Evolutionary conservation across 2,329 filamentous ascomycete genomes (phyloP).

Genomic region (Davidsoniella virescens): DNA sequence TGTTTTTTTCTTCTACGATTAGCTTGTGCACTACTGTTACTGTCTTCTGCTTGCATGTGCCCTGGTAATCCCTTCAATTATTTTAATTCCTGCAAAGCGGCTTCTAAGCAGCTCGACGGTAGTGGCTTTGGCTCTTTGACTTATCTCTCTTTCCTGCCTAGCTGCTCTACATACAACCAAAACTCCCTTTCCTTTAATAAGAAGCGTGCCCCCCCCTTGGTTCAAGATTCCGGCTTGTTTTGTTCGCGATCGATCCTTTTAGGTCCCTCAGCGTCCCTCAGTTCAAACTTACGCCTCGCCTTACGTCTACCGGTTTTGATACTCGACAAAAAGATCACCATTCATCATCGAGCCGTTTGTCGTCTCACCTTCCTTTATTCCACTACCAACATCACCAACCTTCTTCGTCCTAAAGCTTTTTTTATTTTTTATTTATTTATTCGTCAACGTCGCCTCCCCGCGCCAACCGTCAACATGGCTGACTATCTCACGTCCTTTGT

Average conservation of each 20-base stretch:
- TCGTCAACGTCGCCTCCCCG: not conserved
- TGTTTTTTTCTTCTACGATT: not conserved
- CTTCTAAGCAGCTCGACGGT: not conserved
- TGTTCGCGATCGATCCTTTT: constrained; percentile 12
- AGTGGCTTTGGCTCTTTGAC: not conserved
- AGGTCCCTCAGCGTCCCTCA: constrained; percentile 8
- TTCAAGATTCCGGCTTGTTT: constrained; percentile 3
- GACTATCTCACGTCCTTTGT: constrained; percentile 23
- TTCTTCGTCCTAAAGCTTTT: not conserved
- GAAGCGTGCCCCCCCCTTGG: constrained; percentile 9
- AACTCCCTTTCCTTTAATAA: constrained; percentile 10
- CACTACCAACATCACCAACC: not conserved
- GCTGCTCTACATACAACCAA: not conserved
- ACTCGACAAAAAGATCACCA: not conserved
- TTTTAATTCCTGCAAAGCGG: constrained; percentile 7
- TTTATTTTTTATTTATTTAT: not conserved
- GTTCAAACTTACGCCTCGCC: constrained; percentile 4
- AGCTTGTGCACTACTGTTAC: not conserved
- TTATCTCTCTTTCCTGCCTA: not conserved
- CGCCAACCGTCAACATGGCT: constrained; percentile 18
- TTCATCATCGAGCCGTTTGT: not conserved
- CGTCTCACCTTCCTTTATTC: not conserved
- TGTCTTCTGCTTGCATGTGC: not conserved
- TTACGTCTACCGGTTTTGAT: not conserved
- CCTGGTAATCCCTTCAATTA: constrained; percentile 10